A percentile compares a stretch with the other conserved stretches of the same genome.
These are phyloP conservation scores for Hirsutella rhossiliensis DNA, from an alignment of 2,329 filamentous ascomycete genomes.

Conservation along the genomic window DNA sequence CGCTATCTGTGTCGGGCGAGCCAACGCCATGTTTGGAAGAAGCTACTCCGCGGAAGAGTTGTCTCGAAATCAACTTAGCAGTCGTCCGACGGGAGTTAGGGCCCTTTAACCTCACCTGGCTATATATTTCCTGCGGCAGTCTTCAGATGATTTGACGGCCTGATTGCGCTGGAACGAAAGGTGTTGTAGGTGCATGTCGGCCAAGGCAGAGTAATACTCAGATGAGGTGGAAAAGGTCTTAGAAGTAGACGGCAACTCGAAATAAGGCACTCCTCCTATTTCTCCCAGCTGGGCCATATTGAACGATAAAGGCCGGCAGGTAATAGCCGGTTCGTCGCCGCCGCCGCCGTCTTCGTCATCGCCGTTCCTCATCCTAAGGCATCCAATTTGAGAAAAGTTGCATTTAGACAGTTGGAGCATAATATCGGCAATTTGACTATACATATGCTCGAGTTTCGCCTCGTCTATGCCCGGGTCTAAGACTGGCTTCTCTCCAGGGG, in stretches of 20 bases:
- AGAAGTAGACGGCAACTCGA: background rate
- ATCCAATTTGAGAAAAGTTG: conserved; percentile 24
- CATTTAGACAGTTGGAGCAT: conserved; percentile 24
- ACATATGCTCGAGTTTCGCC: conserved; percentile 19
- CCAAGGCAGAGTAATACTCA: conserved; percentile 22
- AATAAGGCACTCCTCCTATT: background rate
- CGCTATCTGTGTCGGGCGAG: conserved; percentile 9
- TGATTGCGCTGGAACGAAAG: conserved; percentile 26
- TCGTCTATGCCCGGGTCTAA: conserved; percentile 21
- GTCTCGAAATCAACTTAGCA: background rate
- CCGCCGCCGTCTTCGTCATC: conserved; percentile 7
- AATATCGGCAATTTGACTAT: conserved; percentile 28
- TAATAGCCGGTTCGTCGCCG: background rate
- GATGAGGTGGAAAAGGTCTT: background rate
- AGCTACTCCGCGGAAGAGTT: conserved; percentile 20
- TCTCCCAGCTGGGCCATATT: background rate
- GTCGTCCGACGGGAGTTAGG: background rate
- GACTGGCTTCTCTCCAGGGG: conserved; percentile 13
- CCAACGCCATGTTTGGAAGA: conserved; percentile 8
- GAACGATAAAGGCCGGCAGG: background rate
- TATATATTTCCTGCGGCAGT: conserved; percentile 26
- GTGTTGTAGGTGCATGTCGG: conserved; percentile 25
- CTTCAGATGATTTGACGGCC: conserved; percentile 18
- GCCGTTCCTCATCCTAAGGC: conserved; percentile 11
- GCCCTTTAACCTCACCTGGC: conserved; percentile 14